Conservation (phyloP, 2,329 filamentous ascomycete genomes). For the Hyphodiscus sp. region DNA sequence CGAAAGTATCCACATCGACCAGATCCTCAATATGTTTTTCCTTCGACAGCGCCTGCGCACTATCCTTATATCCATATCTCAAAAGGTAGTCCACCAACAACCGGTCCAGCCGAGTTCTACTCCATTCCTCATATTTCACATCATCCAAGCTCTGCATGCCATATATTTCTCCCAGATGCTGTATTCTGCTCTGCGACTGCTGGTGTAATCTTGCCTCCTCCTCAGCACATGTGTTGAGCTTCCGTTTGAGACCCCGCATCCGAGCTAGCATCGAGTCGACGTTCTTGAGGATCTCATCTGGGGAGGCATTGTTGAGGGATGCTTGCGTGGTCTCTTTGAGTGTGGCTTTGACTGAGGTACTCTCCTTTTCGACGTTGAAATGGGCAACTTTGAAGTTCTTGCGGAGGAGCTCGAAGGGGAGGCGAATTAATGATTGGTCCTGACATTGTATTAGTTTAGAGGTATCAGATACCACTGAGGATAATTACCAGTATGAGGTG, state of each 20-base stretch:
- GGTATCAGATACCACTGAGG: neutral
- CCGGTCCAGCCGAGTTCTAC: conserved; percentile 70
- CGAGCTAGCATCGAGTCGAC: conserved; percentile 80
- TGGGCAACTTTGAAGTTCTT: conserved; percentile 90
- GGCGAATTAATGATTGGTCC: conserved; percentile 91
- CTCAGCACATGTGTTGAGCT: conserved; percentile 68
- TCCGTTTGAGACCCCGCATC: conserved; percentile 83
- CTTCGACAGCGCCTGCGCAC: conserved; percentile 65
- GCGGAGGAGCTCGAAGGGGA: conserved; percentile 86
- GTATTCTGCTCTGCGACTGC: conserved; percentile 68
- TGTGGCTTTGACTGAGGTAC: conserved; percentile 52
- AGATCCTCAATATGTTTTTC: conserved; percentile 73
- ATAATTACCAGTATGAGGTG: conserved; percentile 63
- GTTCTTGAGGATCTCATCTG: conserved; percentile 68
- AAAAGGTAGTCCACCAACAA: conserved; percentile 90
- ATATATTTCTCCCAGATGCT: conserved; percentile 77
- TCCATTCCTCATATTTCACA: conserved; percentile 91
- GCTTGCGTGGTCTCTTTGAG: conserved; percentile 51
- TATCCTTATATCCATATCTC: conserved; percentile 73
- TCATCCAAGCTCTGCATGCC: conserved; percentile 76
- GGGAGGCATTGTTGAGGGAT: conserved; percentile 47
- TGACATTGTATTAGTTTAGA: conserved; percentile 31
- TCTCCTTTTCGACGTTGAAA: conserved; percentile 67
- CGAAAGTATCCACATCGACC: conserved; percentile 85
- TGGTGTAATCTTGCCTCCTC: conserved; percentile 74